Evolutionary conservation across 2,329 filamentous ascomycete genomes (phyloP).

Genomic region (Sporothrix dimorphospora): DNA sequence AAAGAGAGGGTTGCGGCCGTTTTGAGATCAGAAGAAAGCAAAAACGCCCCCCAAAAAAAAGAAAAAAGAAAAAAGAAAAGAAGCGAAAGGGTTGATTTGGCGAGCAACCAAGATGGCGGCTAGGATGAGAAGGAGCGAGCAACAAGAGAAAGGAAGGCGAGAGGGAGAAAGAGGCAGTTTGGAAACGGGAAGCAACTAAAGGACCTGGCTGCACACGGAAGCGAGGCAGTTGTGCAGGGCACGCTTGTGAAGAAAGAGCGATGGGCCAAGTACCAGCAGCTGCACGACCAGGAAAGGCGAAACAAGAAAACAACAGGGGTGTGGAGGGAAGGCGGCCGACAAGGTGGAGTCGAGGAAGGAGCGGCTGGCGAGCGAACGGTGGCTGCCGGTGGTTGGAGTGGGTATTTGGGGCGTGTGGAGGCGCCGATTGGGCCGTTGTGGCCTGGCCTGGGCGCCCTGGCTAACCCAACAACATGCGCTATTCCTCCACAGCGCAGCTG

Average conservation of each 20-base stretch:
- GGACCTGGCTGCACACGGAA: background rate
- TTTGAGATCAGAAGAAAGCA: background rate
- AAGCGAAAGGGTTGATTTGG: background rate
- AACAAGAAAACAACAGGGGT: slow-evolving; percentile 24
- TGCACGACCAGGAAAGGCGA: slow-evolving; percentile 18
- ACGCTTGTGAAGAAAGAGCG: background rate
- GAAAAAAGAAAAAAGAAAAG: background rate
- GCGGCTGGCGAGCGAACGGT: slow-evolving; percentile 25
- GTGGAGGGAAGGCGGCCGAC: slow-evolving; percentile 1
- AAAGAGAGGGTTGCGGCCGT: background rate
- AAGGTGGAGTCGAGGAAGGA: slow-evolving; percentile 25
- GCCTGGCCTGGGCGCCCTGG: background rate
- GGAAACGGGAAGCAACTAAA: slow-evolving; percentile 6
- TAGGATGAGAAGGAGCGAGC: slow-evolving; percentile 5
- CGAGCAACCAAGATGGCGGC: slow-evolving; percentile 8
- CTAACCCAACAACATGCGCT: slow-evolving; percentile 16
- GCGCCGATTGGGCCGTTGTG: slow-evolving; percentile 16
- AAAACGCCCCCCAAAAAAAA: background rate
- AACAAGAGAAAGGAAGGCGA: slow-evolving; percentile 2
- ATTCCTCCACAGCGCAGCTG: background rate
- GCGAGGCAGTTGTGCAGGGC: slow-evolving; percentile 11
- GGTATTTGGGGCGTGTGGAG: slow-evolving; percentile 10
- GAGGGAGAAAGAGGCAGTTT: background rate
- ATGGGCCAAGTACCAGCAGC: slow-evolving; percentile 1
- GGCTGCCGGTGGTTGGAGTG: slow-evolving; percentile 25